Base-by-base conservation (phyloP, 2,329 filamentous ascomycete species). In the Hypoxylon sp. region DNA sequence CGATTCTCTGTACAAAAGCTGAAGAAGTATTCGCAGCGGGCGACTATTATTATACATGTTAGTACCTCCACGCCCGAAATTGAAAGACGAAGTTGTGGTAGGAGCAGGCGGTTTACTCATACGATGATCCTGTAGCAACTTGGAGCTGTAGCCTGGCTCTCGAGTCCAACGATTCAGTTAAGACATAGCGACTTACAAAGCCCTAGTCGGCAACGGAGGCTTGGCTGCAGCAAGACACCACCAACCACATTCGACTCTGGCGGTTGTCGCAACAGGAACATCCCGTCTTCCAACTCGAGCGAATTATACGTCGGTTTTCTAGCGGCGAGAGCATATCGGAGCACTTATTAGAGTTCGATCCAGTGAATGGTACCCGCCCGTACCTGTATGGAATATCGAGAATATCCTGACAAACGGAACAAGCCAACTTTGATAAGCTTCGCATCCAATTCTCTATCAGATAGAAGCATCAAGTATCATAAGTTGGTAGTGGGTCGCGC, bases 151-250 rank as follows among this genome's bases (percentile, higher is more conserved):
- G 42, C n/a, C 45, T 64, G 40, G 12, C 44, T 59, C 49, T 32
- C 57, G 32, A 53, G 50, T 56, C 42, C 30, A 36, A 62, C 52
- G 26, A 9, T 49, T 54, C 33, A 30, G 38, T 57, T 36, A 44
- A 62, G 40, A 60, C 33, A 56, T 60, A 61, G 38, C 42, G 38
- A 18, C 36, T 8, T 49, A 16, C 2, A 46, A n/a, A 11, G 12
- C 48, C 38, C 40, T 57, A 48, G 44, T 16, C 61, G 48, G 59
- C 45, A 61, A 32, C 46, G 20, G 40, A 52, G 63, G 49, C 66
- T 69, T 70, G 64, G 68, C 64, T 67, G 66, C 68, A 67, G 66
- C 59, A 52, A 59, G 50, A 53, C 50, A 32, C 64, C 49, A 45
- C 69, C 67, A 67, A 69, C 64, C 65, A 67, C 24, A 55, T 48